phyloP scores from a whole-genome alignment of 1,139 yeast species.

The Sugiyamaella sp. region DNA sequence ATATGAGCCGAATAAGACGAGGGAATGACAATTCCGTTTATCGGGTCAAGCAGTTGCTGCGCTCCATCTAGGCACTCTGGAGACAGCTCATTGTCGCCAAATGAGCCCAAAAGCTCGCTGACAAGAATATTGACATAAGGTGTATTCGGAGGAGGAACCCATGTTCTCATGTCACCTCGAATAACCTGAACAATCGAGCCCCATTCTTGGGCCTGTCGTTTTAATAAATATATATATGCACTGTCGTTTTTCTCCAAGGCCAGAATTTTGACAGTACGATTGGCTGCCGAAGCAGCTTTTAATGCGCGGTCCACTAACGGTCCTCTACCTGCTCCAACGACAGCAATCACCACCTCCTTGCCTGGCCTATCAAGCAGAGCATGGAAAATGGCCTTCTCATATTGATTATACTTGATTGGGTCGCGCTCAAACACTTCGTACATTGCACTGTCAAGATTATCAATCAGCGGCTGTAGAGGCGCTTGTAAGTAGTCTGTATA shows the following conservation, averaged over 20 bases:
- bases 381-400: constrained; percentile 63
- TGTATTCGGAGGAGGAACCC: constrained; percentile 46
- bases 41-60: constrained; percentile 38
- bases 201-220: constrained; percentile 39
- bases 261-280: constrained; percentile 45
- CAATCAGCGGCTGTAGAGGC: constrained; percentile 74
- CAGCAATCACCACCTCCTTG: constrained; percentile 48
- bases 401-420: constrained; percentile 62
- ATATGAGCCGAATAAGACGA: constrained; percentile 58
- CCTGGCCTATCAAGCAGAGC: constrained; percentile 53
- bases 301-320: constrained; percentile 64
- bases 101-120: constrained; percentile 84
- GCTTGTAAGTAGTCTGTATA: constrained; percentile 50
- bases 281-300: constrained; percentile 46
- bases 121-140: constrained; percentile 57
- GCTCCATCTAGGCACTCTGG: constrained; percentile 68
- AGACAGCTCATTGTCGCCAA: constrained; percentile 87
- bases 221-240: constrained; percentile 51
- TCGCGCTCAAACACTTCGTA: constrained; percentile 76
- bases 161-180: constrained; percentile 58
- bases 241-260: constrained; percentile 75
- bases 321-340: constrained; percentile 90
- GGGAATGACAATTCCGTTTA: constrained; percentile 62
- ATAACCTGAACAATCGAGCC: constrained; percentile 50
- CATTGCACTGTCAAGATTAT: constrained; percentile 58